These are phyloP conservation scores for Phytophthora sp. DNA, from an alignment of 352 stramenopile species.

Conservation along the genomic window DNA sequence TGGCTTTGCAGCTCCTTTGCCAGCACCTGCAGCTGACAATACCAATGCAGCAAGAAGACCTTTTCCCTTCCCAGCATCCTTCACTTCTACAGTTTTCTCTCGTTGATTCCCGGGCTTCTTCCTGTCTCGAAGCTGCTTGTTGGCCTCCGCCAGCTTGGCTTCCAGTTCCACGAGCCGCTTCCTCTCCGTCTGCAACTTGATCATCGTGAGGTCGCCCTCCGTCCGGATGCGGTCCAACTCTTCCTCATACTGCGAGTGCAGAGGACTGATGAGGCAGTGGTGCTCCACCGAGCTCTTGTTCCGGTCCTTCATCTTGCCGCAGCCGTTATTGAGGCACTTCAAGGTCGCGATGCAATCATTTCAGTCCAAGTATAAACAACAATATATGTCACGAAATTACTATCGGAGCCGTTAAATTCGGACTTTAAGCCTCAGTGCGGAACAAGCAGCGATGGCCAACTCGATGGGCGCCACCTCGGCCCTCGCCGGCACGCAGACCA, in stretches of 20 bases:
- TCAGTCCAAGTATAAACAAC: no score
- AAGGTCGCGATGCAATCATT: no score
- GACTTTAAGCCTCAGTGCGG: neutral
- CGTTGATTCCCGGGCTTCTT: conserved; percentile 66
- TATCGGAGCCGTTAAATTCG: neutral
- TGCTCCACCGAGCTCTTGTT: conserved; percentile 8
- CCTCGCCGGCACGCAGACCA: conserved; percentile 23
- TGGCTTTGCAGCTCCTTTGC: conserved; percentile 14
- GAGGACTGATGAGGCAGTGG: conserved; percentile 4
- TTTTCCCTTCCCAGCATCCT: neutral
- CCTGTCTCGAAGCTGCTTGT: conserved; percentile 85
- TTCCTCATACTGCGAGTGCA: conserved; percentile 56
- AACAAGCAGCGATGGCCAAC: no score
- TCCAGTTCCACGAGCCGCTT: conserved; percentile 89
- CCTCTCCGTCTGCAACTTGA: conserved; percentile 85
- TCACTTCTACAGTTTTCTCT: neutral
- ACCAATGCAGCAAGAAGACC: neutral
- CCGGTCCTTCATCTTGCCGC: conserved; percentile 4
- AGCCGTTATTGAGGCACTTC: no score
- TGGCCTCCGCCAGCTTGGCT: conserved; percentile 82
- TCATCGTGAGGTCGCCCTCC: conserved; percentile 66
- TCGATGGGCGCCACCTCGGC: no score
- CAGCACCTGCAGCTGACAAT: neutral
- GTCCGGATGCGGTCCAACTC: conserved; percentile 90
- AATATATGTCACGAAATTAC: no score